Percentiles rank a stretch among this genome's conserved stretches.
phyloP scores from a whole-genome alignment of 306 rosid species.

The Prunus mongolica region DNA sequence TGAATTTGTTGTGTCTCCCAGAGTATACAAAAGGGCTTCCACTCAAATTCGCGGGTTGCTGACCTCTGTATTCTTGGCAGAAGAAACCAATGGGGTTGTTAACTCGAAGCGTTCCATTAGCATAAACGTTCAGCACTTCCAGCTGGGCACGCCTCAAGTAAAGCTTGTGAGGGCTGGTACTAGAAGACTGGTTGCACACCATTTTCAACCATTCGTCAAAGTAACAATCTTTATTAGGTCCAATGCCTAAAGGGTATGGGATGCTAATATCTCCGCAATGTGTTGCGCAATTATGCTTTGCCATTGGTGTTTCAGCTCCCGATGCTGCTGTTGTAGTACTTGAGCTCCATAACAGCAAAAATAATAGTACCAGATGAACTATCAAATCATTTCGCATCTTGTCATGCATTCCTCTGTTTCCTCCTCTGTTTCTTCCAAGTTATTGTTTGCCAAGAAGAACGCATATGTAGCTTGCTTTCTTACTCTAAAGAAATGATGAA shows the following conservation, averaged over 20 bases:
- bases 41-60: background rate
- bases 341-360: background rate
- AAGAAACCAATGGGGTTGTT: background rate
- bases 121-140: background rate
- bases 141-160: background rate
- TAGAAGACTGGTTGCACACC: background rate
- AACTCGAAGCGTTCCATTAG: background rate
- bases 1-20: background rate
- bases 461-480: too few relatives aligned
- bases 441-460: too few relatives aligned
- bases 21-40: conserved; percentile 34
- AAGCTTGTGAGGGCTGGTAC: background rate
- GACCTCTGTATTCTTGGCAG: too few relatives aligned
- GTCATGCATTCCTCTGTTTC: background rate
- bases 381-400: background rate
- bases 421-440: background rate
- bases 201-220: conserved; percentile 13
- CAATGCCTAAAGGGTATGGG: conserved; percentile 24
- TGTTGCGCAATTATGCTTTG: background rate
- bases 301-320: background rate
- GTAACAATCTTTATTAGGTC: background rate
- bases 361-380: background rate
- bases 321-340: background rate
- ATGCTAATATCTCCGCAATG: background rate
- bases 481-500: too few relatives aligned